Evolutionary conservation across 202 grass and related monocot species (phyloP).

Genomic region (Brachypodium distachyon): DNA sequence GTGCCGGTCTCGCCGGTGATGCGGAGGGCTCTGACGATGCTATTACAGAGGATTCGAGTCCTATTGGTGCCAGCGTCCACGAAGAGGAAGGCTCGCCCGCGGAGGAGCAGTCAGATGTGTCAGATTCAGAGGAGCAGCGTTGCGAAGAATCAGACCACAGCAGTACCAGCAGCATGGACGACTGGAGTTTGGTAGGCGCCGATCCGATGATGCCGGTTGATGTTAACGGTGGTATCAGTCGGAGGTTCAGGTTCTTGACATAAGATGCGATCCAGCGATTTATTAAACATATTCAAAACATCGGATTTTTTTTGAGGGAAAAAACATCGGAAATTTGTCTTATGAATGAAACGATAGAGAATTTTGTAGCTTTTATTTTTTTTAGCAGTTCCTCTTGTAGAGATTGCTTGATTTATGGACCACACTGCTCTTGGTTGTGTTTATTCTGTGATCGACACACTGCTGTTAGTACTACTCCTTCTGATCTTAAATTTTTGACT

Average conservation of each 20-base stretch:
- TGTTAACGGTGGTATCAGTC: not conserved
- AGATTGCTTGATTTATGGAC: too few species aligned
- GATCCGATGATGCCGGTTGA: not conserved
- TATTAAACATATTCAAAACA: not conserved
- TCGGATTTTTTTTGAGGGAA: too few species aligned
- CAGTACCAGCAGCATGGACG: not conserved
- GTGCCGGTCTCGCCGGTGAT: not conserved
- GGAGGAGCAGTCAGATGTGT: not conserved
- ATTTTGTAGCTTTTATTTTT: too few species aligned
- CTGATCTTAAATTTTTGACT: too few species aligned
- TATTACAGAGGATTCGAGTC: not conserved
- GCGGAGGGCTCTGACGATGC: not conserved
- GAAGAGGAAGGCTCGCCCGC: not conserved
- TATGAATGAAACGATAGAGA: too few species aligned
- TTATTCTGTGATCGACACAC: too few species aligned
- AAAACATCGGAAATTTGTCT: too few species aligned
- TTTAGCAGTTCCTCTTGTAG: too few species aligned
- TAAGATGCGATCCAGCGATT: not conserved
- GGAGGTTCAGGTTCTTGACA: not conserved
- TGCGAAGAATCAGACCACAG: not conserved
- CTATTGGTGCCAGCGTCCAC: not conserved
- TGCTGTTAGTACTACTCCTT: too few species aligned
- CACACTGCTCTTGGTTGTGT: too few species aligned
- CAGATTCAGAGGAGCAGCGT: slow-evolving; percentile 15
- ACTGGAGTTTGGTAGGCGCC: slow-evolving; percentile 12